Base-by-base conservation (phyloP, 768 basidiomycete genomes). In the Pleurotus djamor region DNA sequence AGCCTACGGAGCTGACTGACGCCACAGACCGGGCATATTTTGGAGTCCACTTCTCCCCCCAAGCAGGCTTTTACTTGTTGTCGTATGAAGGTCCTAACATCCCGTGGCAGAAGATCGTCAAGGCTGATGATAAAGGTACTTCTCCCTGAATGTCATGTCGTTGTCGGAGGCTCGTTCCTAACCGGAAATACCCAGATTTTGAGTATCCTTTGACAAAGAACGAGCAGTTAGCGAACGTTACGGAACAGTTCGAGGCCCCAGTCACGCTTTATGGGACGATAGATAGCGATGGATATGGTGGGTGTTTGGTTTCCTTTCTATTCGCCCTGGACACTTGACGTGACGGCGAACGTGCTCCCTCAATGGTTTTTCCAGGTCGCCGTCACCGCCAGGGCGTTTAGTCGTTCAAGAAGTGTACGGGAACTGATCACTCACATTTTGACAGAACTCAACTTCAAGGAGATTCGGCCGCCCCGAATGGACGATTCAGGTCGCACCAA, bases 401-500 rank as follows among this genome's bases (percentile, higher is more conserved):
- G 21, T 28, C 21, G 21, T 28, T 28, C 21, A 28, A 28, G 21
- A 28, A 28, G 21, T 28, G 21, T 28, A 28, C 21, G 21, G 21
- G 21, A 28, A 28, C 21, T 28, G 21, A 28, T 28, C 21, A 63
- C 63, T 71, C 60, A 66, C 58, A 54, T 58, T 61, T 51, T 21
- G 17, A 34, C 65, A 95, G 94, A 93, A 67, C 76, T 98, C 58
- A 97, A 97, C 71, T 91, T 92, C 58, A 82, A 91, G 67, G 96
- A 98, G 75, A 83, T 96, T 64, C 85, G 93, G 13, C 97, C 97
- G 14, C 94, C 94, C 4, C 81, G 83, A 60, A 91, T 98, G 87
- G 97, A 99, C 65, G 88, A 91, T 66, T 89, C 93, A 17, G 97
- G 97, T n/a, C 86, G 92, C 47, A 93, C 90, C 7, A 95, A 96